Percentiles rank a stretch among this genome's conserved stretches.
These are phyloP conservation scores for Penicillium dipodomyicola DNA, from an alignment of 495 filamentous ascomycete species.

Conservation along the genomic window DNA sequence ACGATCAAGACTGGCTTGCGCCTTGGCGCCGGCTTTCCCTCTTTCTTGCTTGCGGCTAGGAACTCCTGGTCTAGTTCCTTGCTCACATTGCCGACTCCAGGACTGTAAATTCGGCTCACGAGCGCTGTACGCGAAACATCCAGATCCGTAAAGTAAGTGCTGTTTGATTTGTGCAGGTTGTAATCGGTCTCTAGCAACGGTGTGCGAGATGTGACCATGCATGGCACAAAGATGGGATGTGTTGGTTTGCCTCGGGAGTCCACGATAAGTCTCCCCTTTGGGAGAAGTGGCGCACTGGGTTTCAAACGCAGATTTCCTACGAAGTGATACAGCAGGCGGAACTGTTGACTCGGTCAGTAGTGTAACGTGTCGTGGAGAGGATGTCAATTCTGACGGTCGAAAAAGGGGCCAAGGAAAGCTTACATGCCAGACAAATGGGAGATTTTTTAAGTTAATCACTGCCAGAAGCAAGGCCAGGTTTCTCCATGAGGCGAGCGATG, in stretches of 20 bases:
- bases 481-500: conserved; percentile 48
- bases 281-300: conserved; percentile 37
- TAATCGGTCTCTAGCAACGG: conserved; percentile 61
- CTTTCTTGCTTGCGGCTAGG: conserved; percentile 31
- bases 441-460: conserved; percentile 58
- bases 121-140: conserved; percentile 66
- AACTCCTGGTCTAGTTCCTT: conserved; percentile 45
- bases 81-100: conserved; percentile 52
- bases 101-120: conserved; percentile 57
- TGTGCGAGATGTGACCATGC: conserved; percentile 52
- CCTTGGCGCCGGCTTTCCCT: conserved; percentile 42
- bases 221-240: conserved; percentile 56
- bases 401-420: conserved; percentile 23
- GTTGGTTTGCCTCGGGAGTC: conserved; percentile 35
- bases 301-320: conserved; percentile 50
- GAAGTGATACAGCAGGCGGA: conserved; percentile 52
- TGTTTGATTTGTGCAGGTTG: conserved; percentile 71
- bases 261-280: conserved; percentile 31
- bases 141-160: conserved; percentile 72
- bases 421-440: conserved; percentile 65
- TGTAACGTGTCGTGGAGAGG: conserved; percentile 2
- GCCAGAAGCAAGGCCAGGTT: conserved; percentile 53
- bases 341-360: conserved; percentile 30
- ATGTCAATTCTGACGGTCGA: neutral
- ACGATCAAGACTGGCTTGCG: conserved; percentile 51